Evolutionary conservation across 495 filamentous ascomycete species (phyloP).

Genomic region (Neurospora sublineolata): DNA sequence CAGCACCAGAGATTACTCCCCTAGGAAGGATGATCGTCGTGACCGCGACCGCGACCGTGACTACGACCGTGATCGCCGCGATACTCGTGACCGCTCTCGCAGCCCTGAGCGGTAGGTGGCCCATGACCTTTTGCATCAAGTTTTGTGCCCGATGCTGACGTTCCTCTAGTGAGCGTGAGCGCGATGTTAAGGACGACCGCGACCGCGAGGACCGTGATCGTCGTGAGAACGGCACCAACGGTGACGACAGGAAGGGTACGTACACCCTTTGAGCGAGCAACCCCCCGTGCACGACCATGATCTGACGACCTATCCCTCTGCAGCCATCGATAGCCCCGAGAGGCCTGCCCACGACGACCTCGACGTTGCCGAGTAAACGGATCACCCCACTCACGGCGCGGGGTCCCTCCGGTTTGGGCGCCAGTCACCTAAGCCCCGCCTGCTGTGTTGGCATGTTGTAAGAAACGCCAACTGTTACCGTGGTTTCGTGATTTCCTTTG

Average conservation of each 20-base stretch:
- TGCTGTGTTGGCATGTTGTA: neutral
- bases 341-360: slow-evolving; percentile 87
- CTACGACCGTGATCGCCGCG: slow-evolving; percentile 65
- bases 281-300: neutral
- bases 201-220: slow-evolving; percentile 49
- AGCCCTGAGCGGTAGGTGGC: slow-evolving; percentile 59
- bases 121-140: neutral
- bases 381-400: slow-evolving; percentile 1
- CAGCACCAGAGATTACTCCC: slow-evolving; percentile 72
- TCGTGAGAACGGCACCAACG: slow-evolving; percentile 57
- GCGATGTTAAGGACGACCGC: slow-evolving; percentile 40
- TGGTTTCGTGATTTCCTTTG: neutral
- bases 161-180: slow-evolving; percentile 37
- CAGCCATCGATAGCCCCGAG: slow-evolving; percentile 56
- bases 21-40: slow-evolving; percentile 81
- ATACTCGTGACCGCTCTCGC: slow-evolving; percentile 60
- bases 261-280: slow-evolving; percentile 9
- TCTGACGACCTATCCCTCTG: slow-evolving; percentile 10
- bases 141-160: neutral
- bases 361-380: slow-evolving; percentile 78
- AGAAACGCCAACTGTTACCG: neutral
- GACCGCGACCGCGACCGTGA: slow-evolving; percentile 72
- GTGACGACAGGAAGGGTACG: slow-evolving; percentile 84
- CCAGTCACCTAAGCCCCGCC: neutral
- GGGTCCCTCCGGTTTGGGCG: neutral